Evolutionary conservation across 2,329 filamentous ascomycete species (phyloP).

Genomic region (Dothistroma pini): DNA sequence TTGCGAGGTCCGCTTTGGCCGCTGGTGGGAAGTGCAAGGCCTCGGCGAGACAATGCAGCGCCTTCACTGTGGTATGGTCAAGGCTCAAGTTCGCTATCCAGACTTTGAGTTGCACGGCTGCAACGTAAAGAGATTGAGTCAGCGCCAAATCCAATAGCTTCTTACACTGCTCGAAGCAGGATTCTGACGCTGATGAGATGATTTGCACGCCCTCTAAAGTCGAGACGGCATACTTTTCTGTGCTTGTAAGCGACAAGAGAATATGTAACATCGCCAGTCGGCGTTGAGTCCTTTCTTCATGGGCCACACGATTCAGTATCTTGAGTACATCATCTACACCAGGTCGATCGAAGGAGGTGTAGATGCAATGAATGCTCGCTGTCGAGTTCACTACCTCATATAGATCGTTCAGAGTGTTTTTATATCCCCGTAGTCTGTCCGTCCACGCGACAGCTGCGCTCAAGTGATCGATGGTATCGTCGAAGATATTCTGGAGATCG

Average conservation of each 20-base stretch:
- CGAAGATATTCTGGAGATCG: not conserved
- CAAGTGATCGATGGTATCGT: not conserved
- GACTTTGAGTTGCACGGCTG: slow-evolving; percentile 5
- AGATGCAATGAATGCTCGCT: not conserved
- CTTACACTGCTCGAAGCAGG: slow-evolving; percentile 2
- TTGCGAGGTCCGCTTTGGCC: slow-evolving; percentile 1
- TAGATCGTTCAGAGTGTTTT: not conserved
- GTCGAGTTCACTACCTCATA: not conserved
- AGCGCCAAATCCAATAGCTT: not conserved
- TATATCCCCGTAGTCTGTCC: not conserved
- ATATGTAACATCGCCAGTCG: not conserved
- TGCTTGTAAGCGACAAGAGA: not conserved
- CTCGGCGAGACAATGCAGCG: not conserved
- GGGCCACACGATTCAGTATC: not conserved
- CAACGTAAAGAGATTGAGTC: slow-evolving; percentile 3
- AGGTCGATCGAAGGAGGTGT: not conserved
- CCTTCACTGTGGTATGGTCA: not conserved
- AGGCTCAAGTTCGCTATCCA: not conserved
- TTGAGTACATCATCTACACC: not conserved
- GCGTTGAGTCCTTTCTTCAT: not conserved
- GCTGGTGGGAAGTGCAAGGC: slow-evolving; percentile 1
- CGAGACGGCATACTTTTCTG: not conserved
- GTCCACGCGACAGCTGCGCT: not conserved
- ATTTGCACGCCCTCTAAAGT: not conserved
- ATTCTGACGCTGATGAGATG: not conserved